phyloP scores from a whole-genome alignment of 2,329 filamentous ascomycete genomes.

The Xylaria sp. region DNA sequence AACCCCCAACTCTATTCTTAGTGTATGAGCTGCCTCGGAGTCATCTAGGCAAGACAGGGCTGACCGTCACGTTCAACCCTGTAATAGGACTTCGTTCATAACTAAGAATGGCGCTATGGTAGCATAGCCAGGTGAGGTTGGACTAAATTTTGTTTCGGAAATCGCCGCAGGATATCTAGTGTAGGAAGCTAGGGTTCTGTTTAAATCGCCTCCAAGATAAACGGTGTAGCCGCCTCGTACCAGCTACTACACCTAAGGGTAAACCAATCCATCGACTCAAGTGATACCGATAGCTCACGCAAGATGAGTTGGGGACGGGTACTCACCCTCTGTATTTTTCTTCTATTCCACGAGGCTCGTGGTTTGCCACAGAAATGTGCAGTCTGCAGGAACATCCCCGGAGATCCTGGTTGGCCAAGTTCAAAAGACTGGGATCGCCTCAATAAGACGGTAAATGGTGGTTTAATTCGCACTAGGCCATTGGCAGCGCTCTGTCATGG shows the following conservation, averaged over 20 bases:
- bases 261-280: background rate
- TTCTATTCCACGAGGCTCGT: background rate
- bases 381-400: slow-evolving; percentile 19
- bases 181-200: slow-evolving; percentile 4
- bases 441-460: slow-evolving; percentile 12
- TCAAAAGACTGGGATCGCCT: background rate
- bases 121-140: slow-evolving; percentile 3
- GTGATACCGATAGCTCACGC: background rate
- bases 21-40: background rate
- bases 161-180: background rate
- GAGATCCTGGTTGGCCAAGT: slow-evolving; percentile 22
- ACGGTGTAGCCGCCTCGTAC: background rate
- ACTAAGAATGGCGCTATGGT: background rate
- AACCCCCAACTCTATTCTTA: background rate
- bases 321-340: background rate
- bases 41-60: background rate
- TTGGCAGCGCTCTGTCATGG: slow-evolving; percentile 9
- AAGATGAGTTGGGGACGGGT: slow-evolving; percentile 3
- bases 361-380: background rate
- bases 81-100: background rate
- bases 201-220: background rate
- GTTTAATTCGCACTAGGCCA: background rate
- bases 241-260: background rate
- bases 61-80: background rate
- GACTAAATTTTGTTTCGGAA: background rate